Conservation (phyloP, 352 stramenopile species). For the Aphanomyces invadans region DNA sequence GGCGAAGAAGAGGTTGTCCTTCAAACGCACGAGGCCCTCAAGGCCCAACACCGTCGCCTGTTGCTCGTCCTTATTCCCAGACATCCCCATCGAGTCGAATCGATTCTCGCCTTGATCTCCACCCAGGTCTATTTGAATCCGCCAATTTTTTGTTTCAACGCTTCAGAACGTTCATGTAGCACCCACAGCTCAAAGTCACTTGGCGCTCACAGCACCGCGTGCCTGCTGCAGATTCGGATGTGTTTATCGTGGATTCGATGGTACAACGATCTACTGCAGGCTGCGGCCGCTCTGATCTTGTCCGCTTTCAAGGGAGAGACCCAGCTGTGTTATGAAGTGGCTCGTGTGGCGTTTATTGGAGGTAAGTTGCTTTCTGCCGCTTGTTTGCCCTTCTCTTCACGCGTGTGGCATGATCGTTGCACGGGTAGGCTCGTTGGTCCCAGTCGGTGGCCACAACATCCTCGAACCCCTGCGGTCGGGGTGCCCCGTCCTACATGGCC, state of each 20-base stretch:
- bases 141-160: too few species aligned
- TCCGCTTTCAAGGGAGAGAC: conserved; percentile 40
- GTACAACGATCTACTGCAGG: conserved; percentile 28
- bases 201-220: conserved; percentile 33
- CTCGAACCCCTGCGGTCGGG: conserved; percentile 53
- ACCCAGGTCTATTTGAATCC: too few species aligned
- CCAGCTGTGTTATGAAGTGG: conserved; percentile 38
- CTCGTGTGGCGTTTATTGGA: conserved; percentile 54
- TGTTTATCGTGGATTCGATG: conserved; percentile 68
- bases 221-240: conserved; percentile 27
- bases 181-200: conserved; percentile 33
- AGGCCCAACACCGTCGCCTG: neutral
- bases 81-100: conserved; percentile 37
- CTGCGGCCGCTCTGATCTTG: neutral
- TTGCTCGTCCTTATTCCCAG: conserved; percentile 57
- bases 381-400: too few species aligned
- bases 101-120: conserved; percentile 27
- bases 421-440: conserved; percentile 43
- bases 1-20: conserved; percentile 50
- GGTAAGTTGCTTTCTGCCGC: conserved; percentile 35
- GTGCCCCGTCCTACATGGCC: conserved; percentile 54
- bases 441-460: conserved; percentile 59
- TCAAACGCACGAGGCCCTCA: conserved; percentile 32
- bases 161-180: too few species aligned
- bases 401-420: neutral